Conservation (phyloP, 2,329 filamentous ascomycete species). For the Ophiostoma perfectum region DNA sequence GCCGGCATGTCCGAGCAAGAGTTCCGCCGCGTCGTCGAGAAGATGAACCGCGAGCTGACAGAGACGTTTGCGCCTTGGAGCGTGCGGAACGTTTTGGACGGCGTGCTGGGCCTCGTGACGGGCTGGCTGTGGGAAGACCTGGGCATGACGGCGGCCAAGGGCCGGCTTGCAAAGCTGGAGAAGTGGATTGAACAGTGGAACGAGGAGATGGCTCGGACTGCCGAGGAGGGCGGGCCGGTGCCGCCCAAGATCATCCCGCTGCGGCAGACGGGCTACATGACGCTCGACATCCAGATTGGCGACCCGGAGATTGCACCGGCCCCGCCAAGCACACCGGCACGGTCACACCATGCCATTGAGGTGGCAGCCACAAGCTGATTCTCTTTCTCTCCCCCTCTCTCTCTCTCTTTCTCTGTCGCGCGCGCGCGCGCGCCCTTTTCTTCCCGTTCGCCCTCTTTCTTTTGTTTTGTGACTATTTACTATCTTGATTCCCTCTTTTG, state of each 20-base stretch:
- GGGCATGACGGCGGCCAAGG: constrained; percentile 71
- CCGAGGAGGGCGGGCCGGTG: constrained; percentile 23
- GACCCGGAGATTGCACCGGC: constrained; percentile 29
- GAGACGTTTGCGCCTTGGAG: constrained; percentile 76
- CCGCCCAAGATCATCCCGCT: constrained; percentile 29
- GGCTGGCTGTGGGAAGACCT: constrained; percentile 95
- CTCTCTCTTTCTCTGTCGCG: neutral
- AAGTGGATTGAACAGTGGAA: constrained; percentile 87
- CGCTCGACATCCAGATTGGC: constrained; percentile 30
- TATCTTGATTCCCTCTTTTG: constrained; percentile 12
- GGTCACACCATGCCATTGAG: constrained; percentile 20
- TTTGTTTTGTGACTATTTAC: neutral
- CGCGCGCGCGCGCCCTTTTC: too few species aligned
- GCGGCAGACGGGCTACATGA: constrained; percentile 30
- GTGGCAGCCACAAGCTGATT: constrained; percentile 2
- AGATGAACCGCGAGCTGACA: constrained; percentile 71
- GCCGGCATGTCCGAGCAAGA: constrained; percentile 75
- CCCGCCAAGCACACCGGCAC: constrained; percentile 26
- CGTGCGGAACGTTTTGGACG: constrained; percentile 72
- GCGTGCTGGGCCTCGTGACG: constrained; percentile 71
- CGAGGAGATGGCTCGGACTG: constrained; percentile 49
- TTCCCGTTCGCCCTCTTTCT: neutral
- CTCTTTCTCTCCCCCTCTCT: neutral
- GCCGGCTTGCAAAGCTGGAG: constrained; percentile 64
- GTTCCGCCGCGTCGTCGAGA: constrained; percentile 75